Evolutionary conservation across 225 moss, liverwort and hornwort species (phyloP), one percentile per base, ranked within the genome.

Genomic region (Climacium dendroides): DNA sequence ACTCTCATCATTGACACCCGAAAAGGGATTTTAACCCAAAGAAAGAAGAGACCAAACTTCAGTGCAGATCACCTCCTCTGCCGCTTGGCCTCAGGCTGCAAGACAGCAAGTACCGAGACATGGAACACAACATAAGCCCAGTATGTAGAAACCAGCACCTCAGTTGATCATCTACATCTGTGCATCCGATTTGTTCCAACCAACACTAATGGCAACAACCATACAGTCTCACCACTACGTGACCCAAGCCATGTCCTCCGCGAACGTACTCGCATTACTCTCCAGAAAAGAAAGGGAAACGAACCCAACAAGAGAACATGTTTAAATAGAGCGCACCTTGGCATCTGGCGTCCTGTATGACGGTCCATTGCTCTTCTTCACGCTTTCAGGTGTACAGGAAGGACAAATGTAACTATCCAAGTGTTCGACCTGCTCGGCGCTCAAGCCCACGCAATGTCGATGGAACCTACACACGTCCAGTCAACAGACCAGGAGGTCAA

Each of bases 401-500:
- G 96, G 92, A 93, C 98, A 98, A 92, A 95, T 91, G 87, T 96
- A 98, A 89, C 94, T 95, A 92, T 98, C 98, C 95, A 98, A 83
- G 89, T 92, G 94, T 81, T 85, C 94, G 72, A 98, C 94, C 93
- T 98, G 93, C 93, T 98, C 98, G 87, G 92, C 84, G 86, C 94
- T 98, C 94, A 98, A 76, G 50, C 96, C 95, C 87, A 98, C 98
- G 92, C 98, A 98, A 89, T 95, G 94, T 80, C 96, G 95, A 74
- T 98, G 98, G 91, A 98, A 98, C 98, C 98, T 98, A 93, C 90
- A 77, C 67, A 66, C n/a, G n/a, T 26, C 35, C 80, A 83, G 43
- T 24, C 80, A 35, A 67, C 39, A 79, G 4, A 17, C 37, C 78
- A 66, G 10, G 45, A 54, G 34, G 22, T 86, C 87, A 82, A 58